Percentiles rank a stretch among this genome's conserved stretches.
Evolutionary conservation across 2,329 filamentous ascomycete species (phyloP).

Genomic region (Nannizziopsis arthrosporioides): DNA sequence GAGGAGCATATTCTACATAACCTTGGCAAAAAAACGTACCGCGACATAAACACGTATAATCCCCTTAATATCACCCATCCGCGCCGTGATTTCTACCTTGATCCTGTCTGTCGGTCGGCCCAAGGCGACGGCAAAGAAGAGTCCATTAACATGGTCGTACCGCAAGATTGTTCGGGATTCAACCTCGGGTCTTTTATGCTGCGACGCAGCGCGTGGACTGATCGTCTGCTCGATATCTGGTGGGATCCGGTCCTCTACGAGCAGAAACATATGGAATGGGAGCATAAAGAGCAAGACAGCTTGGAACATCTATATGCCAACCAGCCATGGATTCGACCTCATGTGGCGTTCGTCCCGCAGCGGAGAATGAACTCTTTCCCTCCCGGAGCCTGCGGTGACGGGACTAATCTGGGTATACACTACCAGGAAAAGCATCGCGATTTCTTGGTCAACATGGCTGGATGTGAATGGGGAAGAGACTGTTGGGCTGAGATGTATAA

Average conservation of each 20-base stretch:
- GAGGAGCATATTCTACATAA: conserved; percentile 82
- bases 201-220: conserved; percentile 73
- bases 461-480: conserved; percentile 91
- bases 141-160: conserved; percentile 77
- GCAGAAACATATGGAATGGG: conserved; percentile 98
- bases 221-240: conserved; percentile 87
- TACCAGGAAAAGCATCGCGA: conserved; percentile 78
- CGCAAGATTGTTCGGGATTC: conserved; percentile 92
- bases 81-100: conserved; percentile 60
- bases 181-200: conserved; percentile 95
- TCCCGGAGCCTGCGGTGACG: conserved; percentile 63
- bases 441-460: conserved; percentile 96
- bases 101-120: conserved; percentile 57
- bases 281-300: conserved; percentile 96
- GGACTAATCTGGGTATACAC: conserved; percentile 59
- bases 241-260: conserved; percentile 98
- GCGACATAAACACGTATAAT: conserved; percentile 94
- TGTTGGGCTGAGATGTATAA: conserved; percentile 98
- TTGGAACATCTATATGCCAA: conserved; percentile 82
- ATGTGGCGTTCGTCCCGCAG: conserved; percentile 80
- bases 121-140: conserved; percentile 64
- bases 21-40: conserved; percentile 63
- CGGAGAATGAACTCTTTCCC: conserved; percentile 93
- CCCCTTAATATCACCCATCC: conserved; percentile 89
- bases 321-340: conserved; percentile 84